phyloP scores from a whole-genome alignment of 331 rosid species.

The Erythrophleum ivorense region DNA sequence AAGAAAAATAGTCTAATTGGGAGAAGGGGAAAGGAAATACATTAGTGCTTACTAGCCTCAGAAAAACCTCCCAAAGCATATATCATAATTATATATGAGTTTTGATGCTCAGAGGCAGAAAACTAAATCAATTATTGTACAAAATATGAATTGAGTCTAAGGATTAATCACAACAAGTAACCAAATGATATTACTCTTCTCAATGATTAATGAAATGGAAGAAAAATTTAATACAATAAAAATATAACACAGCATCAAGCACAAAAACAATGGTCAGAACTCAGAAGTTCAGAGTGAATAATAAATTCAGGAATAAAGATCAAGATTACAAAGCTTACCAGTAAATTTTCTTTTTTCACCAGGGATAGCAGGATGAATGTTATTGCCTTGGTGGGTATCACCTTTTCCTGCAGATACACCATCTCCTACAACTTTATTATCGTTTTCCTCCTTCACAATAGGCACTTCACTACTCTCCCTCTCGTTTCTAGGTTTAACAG shows the following conservation, averaged over 20 bases:
- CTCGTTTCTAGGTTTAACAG: slow-evolving; percentile 61
- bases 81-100: background rate
- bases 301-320: slow-evolving; percentile 8
- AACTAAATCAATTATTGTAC: background rate
- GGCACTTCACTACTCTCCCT: slow-evolving; percentile 54
- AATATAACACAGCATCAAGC: background rate
- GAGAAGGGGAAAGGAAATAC: background rate
- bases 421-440: slow-evolving; percentile 54
- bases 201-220: background rate
- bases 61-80: background rate
- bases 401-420: slow-evolving; percentile 56
- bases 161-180: background rate
- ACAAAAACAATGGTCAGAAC: background rate
- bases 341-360: slow-evolving; percentile 83
- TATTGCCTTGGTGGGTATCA: slow-evolving; percentile 56
- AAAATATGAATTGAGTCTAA: background rate
- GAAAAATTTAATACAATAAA: background rate
- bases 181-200: background rate
- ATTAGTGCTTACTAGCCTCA: background rate
- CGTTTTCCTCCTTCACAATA: slow-evolving; percentile 59
- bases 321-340: slow-evolving; percentile 60
- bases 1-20: background rate
- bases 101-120: background rate
- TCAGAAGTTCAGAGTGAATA: background rate
- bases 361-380: slow-evolving; percentile 48